Percentiles rank a stretch among this genome's conserved stretches.
phyloP scores from a whole-genome alignment of 1,139 yeast genomes.

The Hemisphaericaspora lyxosophila region DNA sequence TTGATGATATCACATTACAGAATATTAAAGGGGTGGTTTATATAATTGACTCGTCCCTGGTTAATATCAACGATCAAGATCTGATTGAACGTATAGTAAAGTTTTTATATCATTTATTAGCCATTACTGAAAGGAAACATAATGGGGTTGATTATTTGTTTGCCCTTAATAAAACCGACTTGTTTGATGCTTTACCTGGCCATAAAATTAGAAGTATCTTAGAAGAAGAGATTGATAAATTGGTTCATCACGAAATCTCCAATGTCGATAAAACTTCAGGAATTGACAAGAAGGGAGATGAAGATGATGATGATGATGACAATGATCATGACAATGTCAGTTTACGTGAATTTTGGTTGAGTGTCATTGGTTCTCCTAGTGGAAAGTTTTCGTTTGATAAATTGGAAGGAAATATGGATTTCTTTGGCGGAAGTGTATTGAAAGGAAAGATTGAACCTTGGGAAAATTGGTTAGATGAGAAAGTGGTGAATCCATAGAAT shows the following conservation, averaged over 20 bases:
- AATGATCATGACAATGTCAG: constrained; percentile 19
- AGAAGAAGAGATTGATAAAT: constrained; percentile 62
- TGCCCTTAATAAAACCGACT: constrained; percentile 81
- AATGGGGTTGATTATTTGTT: constrained; percentile 70
- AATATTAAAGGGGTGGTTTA: constrained; percentile 65
- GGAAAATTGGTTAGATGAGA: constrained; percentile 79
- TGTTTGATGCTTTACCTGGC: constrained; percentile 77
- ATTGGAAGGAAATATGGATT: constrained; percentile 73
- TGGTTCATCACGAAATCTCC: constrained; percentile 48
- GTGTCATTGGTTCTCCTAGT: constrained; percentile 44
- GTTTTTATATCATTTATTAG: constrained; percentile 54
- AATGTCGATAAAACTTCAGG: constrained; percentile 26
- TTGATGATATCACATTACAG: constrained; percentile 44
- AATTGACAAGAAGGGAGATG: constrained; percentile 36
- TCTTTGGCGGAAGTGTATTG: constrained; percentile 68
- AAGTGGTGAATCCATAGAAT: constrained; percentile 57
- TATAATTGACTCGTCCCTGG: constrained; percentile 63
- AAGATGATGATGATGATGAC: constrained; percentile 27
- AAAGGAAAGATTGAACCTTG: constrained; percentile 55
- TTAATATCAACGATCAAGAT: constrained; percentile 31
- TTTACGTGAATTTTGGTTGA: constrained; percentile 41
- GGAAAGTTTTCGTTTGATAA: constrained; percentile 56
- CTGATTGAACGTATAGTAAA: constrained; percentile 46
- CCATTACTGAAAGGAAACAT: constrained; percentile 57
- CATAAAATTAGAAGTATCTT: constrained; percentile 55